These are phyloP conservation scores for Adansonia gregorii DNA, from an alignment of 441 rosid genomes.

Conservation along the genomic window DNA sequence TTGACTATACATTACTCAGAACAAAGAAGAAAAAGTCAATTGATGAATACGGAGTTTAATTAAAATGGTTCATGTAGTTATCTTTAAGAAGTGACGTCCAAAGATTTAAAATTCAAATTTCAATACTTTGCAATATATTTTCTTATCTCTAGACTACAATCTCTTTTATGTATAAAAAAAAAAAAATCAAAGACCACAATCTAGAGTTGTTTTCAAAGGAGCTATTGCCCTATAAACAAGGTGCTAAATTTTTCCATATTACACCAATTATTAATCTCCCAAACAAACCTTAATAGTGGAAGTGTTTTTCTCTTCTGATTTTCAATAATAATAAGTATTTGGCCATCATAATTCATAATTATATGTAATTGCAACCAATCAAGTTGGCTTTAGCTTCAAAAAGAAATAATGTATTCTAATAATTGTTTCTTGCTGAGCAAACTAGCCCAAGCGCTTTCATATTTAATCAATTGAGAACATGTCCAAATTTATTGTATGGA, in stretches of 20 bases:
- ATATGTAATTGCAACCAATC: constrained; percentile 18
- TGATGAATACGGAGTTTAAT: too few species aligned
- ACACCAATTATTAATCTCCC: too few species aligned
- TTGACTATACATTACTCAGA: too few species aligned
- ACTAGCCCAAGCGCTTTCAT: not conserved
- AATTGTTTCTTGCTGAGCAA: constrained; percentile 28
- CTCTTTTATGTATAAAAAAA: too few species aligned
- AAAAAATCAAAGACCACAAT: not conserved
- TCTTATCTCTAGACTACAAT: too few species aligned
- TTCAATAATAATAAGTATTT: not conserved
- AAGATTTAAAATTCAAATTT: too few species aligned
- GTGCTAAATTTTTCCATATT: not conserved
- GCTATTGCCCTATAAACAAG: not conserved
- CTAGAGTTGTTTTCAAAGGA: not conserved
- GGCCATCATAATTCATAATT: not conserved
- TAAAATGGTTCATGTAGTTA: too few species aligned
- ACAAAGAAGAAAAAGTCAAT: too few species aligned
- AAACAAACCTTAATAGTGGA: too few species aligned
- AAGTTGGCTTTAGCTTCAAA: not conserved
- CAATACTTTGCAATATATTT: too few species aligned
- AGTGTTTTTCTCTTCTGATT: not conserved
- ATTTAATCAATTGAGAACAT: constrained; percentile 13
- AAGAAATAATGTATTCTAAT: constrained; percentile 8
- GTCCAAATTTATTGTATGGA: not conserved
- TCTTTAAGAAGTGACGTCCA: too few species aligned